Base-by-base conservation (phyloP, 306 rosid genomes). In the Erythrophleum fordii region DNA sequence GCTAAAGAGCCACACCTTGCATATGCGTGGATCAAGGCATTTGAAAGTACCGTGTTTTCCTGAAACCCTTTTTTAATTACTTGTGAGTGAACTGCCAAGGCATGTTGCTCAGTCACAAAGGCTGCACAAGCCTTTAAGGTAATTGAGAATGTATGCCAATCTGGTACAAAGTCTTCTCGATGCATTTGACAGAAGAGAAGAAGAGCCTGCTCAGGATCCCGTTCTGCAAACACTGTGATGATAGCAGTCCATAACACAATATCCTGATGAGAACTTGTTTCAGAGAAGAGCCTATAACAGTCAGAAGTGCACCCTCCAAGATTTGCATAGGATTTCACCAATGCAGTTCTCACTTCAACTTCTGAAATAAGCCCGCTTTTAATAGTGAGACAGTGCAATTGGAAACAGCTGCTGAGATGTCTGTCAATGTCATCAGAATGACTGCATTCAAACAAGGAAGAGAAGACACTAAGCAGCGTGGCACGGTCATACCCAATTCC, bases 1-100 rank as follows among this genome's bases (percentile, higher is more conserved):
- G 90, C 77, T 69, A 95, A 80, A 85, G 92, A 89, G 65, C 95
- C 97, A 84, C 91, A 91, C 71, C 97, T 90, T 37, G 92, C 88
- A 86, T 95, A 92, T 8, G 97, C 92, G 83, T 95, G 98, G 77
- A 95, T 83, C 86, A 95, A 84, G 82, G 98, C 88, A 84, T 92
- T 92, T 59, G 85, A 77, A 84, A 92, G 83, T 58, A 92, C 82
- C 14, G 86, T 89, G 82, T 91, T 91, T 41, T 84, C 85, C 55
- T 78, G 90, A 86, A 90, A 89, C 73, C 93, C 94, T 20, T 64
- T 78, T 90, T 87, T 92, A 48, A 95, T 84, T 29, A 91, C 83
- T 82, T 78, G 93, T 12, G 97, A 86, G 69, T 95, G 98, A 82
- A 92, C 75, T 0, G 90, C 78, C 46, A 62, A 69, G 61, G 94